These are phyloP conservation scores for Hemisphaericaspora xylofermentans DNA, from an alignment of 1,139 yeast species.

Conservation along the genomic window DNA sequence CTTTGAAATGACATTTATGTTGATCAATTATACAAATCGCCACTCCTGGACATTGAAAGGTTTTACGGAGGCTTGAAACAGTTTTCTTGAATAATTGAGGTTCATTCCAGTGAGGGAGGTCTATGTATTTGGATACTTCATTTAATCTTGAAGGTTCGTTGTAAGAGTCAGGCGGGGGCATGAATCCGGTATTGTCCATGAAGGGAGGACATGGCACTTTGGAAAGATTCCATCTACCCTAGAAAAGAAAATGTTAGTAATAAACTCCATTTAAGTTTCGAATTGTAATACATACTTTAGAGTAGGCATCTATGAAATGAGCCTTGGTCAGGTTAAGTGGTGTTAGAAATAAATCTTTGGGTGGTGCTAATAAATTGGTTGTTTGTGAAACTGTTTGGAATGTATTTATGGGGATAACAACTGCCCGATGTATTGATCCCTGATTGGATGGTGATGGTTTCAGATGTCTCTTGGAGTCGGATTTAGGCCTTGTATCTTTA, in stretches of 20 bases:
- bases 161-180: slow-evolving; percentile 60
- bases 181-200: slow-evolving; percentile 44
- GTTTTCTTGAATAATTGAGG: slow-evolving; percentile 37
- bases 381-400: background rate
- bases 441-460: background rate
- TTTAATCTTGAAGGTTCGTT: slow-evolving; percentile 42
- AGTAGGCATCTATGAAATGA: slow-evolving; percentile 62
- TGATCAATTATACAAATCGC: slow-evolving; percentile 58
- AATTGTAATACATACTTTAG: slow-evolving; percentile 34
- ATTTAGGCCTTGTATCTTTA: slow-evolving; percentile 1
- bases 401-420: background rate
- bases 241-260: slow-evolving; percentile 15
- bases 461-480: background rate
- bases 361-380: slow-evolving; percentile 19
- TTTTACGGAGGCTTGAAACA: slow-evolving; percentile 32
- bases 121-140: slow-evolving; percentile 41
- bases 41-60: slow-evolving; percentile 49
- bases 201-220: slow-evolving; percentile 56
- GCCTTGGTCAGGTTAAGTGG: slow-evolving; percentile 50
- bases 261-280: no score
- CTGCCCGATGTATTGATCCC: background rate
- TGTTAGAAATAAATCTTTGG: slow-evolving; percentile 20
- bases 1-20: slow-evolving; percentile 47
- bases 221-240: slow-evolving; percentile 59
- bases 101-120: slow-evolving; percentile 53